Evolutionary conservation across 2,329 filamentous ascomycete species (phyloP), one percentile per base, ranked within the genome.

Genomic region (Colletotrichum cordylinicola): DNA sequence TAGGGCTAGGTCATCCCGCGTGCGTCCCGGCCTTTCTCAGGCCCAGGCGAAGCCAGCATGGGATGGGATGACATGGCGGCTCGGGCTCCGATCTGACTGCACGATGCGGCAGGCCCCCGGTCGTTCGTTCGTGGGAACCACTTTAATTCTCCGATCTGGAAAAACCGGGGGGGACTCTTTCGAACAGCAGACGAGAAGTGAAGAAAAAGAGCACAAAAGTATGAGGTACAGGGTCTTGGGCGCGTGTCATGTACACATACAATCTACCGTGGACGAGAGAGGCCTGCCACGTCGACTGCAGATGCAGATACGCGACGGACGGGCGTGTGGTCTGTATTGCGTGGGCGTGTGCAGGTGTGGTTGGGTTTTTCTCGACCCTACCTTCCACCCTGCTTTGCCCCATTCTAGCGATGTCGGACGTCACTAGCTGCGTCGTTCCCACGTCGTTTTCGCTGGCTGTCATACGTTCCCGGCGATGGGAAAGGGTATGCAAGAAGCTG

Each of bases 11-110:
- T 52, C 39, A 60, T 75, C 69, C 39, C 70, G 43, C 70, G 56
- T 65, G 39, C 43, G 56, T 60, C 68, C 43, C 60, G 61, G 61
- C 61, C 29, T 27, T 27, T 62, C 60, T 48, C 43, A 66, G 62
- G 9, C 67, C 48, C 52, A 60, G 52, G 55, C 55, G 15, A 29
- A 33, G 24, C 52, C 55, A 39, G 55, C 55, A 65, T 35, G 37
- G 52, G 64, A 75, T 68, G 70, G 70, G 64, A 75, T 68, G 64
- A 73, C 70, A 75, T 73, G 70, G 73, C 64, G 73, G 73, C 73
- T 75, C 70, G 64, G 69, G 73, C 70, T 75, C 69, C 73, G 73
- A 75, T 75, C 73, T 75, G 48, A 48, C 73, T 75, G 73, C 73
- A 75, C 73, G 73, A 75, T 75, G 62, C 73, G 73, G 73, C 64